Conservation (phyloP, 176 grass and related monocot genomes). For the Alloteropsis semialata region DNA sequence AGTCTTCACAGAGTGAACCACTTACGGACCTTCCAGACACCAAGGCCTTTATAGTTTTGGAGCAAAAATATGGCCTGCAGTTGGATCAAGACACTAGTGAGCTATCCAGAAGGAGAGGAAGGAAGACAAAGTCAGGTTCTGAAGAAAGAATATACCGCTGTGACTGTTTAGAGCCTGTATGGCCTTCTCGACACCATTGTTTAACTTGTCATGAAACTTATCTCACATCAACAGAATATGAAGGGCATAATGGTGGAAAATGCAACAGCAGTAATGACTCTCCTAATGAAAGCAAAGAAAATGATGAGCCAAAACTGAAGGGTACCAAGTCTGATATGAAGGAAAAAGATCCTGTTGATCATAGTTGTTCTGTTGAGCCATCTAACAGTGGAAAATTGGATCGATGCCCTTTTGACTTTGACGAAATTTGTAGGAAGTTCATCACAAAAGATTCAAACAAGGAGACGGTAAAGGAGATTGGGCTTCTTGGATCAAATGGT, state of each 20-base stretch:
- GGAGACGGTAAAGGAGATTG: conserved; percentile 77
- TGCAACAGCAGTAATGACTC: conserved; percentile 37
- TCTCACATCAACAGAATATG: conserved; percentile 50
- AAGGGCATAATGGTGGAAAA: conserved; percentile 73
- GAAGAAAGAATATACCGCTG: conserved; percentile 75
- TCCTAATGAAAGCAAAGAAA: conserved; percentile 48
- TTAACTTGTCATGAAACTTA: conserved; percentile 80
- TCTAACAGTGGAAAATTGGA: conserved; percentile 43
- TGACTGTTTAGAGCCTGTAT: conserved; percentile 83
- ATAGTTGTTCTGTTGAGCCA: conserved; percentile 18
- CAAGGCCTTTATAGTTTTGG: conserved; percentile 67
- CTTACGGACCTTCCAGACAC: conserved; percentile 46
- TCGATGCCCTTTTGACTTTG: conserved; percentile 74
- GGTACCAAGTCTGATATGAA: conserved; percentile 47
- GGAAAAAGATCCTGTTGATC: conserved; percentile 45
- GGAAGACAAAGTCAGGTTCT: conserved; percentile 52
- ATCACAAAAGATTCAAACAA: conserved; percentile 70
- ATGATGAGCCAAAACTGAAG: conserved; percentile 55
- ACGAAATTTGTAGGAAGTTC: conserved; percentile 80
- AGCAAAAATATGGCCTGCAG: conserved; percentile 65
- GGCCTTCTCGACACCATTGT: conserved; percentile 83
- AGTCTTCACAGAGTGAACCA: conserved; percentile 28
- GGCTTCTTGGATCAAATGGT: conserved; percentile 75
- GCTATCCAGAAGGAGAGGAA: conserved; percentile 55
- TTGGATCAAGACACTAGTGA: conserved; percentile 61